A percentile compares a stretch with the other conserved stretches of the same genome.
Evolutionary conservation across 1,139 yeast genomes (phyloP).

Genomic region (Yarrowia galli): DNA sequence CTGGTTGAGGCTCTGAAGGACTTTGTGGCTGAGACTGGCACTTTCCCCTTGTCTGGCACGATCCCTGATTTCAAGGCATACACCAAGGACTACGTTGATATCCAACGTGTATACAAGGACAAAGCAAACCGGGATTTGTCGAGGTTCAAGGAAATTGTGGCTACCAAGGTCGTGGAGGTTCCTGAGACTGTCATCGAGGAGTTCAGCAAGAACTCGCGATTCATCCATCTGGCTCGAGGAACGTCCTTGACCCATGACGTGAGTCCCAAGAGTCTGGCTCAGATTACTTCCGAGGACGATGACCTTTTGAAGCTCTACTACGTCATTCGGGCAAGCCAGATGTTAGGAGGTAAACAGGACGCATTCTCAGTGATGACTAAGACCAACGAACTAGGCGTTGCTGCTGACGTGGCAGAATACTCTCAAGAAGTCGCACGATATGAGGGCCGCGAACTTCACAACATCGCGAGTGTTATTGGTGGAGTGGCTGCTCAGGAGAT

Average conservation of each 20-base stretch:
- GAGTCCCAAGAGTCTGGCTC: conserved; percentile 41
- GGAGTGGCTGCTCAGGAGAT: conserved; percentile 83
- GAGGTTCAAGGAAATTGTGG: conserved; percentile 53
- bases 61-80: conserved; percentile 92
- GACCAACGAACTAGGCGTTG: conserved; percentile 9
- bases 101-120: conserved; percentile 64
- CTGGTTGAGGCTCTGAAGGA: conserved; percentile 62
- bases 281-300: conserved; percentile 2
- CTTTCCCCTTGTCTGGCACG: conserved; percentile 73
- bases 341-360: conserved; percentile 6
- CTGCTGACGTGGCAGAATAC: conserved; percentile 41
- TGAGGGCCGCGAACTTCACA: conserved; percentile 56
- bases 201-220: conserved; percentile 67
- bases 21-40: conserved; percentile 56
- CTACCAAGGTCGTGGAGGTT: conserved; percentile 9
- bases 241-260: conserved; percentile 41
- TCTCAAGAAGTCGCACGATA: conserved; percentile 48
- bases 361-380: not conserved
- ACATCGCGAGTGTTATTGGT: conserved; percentile 67
- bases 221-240: conserved; percentile 51
- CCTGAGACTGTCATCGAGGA: conserved; percentile 48
- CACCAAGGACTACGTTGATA: conserved; percentile 64
- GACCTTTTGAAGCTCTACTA: conserved; percentile 17
- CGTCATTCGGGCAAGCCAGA: conserved; percentile 17
- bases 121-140: conserved; percentile 64